phyloP scores from a whole-genome alignment of 2,329 filamentous ascomycete genomes.

The Calcarisporium arbuscula region DNA sequence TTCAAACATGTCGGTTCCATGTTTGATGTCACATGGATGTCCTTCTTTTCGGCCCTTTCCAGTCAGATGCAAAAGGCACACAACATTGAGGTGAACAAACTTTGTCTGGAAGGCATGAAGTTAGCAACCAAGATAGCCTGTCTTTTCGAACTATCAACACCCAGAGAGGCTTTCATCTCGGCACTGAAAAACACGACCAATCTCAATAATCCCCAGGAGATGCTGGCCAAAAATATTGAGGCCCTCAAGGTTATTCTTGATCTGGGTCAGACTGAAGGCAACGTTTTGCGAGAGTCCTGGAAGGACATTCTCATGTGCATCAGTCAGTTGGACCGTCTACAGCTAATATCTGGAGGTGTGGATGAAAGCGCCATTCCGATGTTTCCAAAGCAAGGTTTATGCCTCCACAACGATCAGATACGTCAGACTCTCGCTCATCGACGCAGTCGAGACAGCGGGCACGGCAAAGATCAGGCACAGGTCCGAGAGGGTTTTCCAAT shows the following conservation, averaged over 20 bases:
- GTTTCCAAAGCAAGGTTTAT: conserved; percentile 77
- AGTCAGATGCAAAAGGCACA: conserved; percentile 90
- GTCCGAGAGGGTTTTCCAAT: conserved; percentile 59
- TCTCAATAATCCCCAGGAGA: conserved; percentile 89
- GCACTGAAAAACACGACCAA: conserved; percentile 92
- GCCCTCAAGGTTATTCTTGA: conserved; percentile 88
- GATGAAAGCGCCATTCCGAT: conserved; percentile 91
- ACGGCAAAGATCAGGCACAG: conserved; percentile 47
- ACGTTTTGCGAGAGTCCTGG: conserved; percentile 85
- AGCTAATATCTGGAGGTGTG: conserved; percentile 89
- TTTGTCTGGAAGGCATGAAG: conserved; percentile 94
- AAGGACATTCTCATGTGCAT: conserved; percentile 92
- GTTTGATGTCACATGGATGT: conserved; percentile 99
- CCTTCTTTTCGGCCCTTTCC: conserved; percentile 89
- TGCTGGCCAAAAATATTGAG: conserved; percentile 93
- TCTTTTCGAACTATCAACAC: conserved; percentile 87
- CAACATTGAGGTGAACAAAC: conserved; percentile 82
- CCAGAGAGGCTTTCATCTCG: conserved; percentile 88
- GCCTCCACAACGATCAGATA: conserved; percentile 49
- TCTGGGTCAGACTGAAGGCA: conserved; percentile 87
- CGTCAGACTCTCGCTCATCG: conserved; percentile 57
- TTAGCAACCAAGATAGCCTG: conserved; percentile 90
- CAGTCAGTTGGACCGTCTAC: conserved; percentile 89
- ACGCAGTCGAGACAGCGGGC: conserved; percentile 48
- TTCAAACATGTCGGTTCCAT: conserved; percentile 94